These are phyloP conservation scores for Candida gorgasii DNA, from an alignment of 805 yeast genomes.

Conservation along the genomic window DNA sequence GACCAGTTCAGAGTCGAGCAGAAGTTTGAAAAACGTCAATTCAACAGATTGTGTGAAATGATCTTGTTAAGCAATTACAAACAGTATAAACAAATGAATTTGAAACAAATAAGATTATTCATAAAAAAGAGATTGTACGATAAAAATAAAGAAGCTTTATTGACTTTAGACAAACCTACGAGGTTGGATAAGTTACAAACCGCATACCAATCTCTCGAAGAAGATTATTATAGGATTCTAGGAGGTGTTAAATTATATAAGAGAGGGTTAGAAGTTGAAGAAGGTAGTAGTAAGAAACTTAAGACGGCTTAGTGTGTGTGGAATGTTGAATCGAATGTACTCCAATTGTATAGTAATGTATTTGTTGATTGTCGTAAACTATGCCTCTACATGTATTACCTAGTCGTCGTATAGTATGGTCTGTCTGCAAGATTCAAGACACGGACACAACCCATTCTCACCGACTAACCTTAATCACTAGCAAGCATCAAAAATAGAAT, in stretches of 20 bases:
- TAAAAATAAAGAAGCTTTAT: conserved; percentile 78
- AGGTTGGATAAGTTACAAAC: conserved; percentile 70
- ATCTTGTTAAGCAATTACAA: conserved; percentile 47
- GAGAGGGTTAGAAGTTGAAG: conserved; percentile 1
- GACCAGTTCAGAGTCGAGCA: conserved; percentile 33
- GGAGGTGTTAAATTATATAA: conserved; percentile 17
- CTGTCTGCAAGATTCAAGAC: too few relatives aligned
- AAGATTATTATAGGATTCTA: conserved; percentile 67
- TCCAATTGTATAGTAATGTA: too few relatives aligned
- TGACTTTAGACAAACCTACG: conserved; percentile 62
- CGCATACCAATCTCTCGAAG: conserved; percentile 67
- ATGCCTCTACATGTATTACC: too few relatives aligned
- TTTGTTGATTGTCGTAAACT: not conserved
- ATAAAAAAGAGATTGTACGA: conserved; percentile 75
- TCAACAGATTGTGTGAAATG: conserved; percentile 78
- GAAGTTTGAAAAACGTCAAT: conserved; percentile 78
- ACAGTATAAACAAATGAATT: conserved; percentile 23
- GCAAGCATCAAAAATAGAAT: not conserved
- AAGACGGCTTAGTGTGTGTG: too few relatives aligned
- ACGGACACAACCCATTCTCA: too few relatives aligned
- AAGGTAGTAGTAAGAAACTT: conserved; percentile 4
- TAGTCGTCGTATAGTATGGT: too few relatives aligned
- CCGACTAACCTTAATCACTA: not conserved
- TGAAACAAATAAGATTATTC: conserved; percentile 50
- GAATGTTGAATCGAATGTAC: too few relatives aligned